Conservation (phyloP, 345 rosid genomes). For the Leavenworthia alabamica region DNA sequence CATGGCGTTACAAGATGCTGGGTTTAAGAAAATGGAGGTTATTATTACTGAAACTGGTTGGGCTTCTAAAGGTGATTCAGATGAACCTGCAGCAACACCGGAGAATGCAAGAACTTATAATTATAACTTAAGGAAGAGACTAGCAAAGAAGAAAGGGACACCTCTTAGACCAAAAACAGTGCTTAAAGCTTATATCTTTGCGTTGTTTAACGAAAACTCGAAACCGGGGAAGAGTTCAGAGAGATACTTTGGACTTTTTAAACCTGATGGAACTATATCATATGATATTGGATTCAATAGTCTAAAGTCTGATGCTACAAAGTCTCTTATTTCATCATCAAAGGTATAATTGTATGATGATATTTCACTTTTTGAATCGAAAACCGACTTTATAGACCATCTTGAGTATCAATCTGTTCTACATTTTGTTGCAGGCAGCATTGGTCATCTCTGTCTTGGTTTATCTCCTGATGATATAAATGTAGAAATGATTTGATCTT, state of each 20-base stretch:
- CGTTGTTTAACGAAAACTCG: conserved; percentile 71
- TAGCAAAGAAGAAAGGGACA: conserved; percentile 92
- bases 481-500: conserved; percentile 9
- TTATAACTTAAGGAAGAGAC: conserved; percentile 85
- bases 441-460: conserved; percentile 31
- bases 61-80: conserved; percentile 84
- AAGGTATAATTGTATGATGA: conserved; percentile 47
- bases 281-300: conserved; percentile 80
- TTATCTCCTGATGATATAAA: conserved; percentile 33
- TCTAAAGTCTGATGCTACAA: conserved; percentile 62
- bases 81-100: conserved; percentile 79
- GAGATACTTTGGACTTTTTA: conserved; percentile 83
- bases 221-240: conserved; percentile 88
- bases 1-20: conserved; percentile 79
- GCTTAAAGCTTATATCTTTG: conserved; percentile 87
- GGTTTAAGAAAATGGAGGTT: conserved; percentile 78
- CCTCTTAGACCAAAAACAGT: conserved; percentile 68
- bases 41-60: conserved; percentile 92
- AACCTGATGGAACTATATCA: conserved; percentile 83
- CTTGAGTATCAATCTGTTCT: neutral
- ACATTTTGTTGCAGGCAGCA: conserved; percentile 36
- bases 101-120: conserved; percentile 82
- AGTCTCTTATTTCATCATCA: conserved; percentile 35
- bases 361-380: neutral
- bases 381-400: neutral